Evolutionary conservation across 768 basidiomycete genomes (phyloP).

Genomic region (Boletus fagicola): DNA sequence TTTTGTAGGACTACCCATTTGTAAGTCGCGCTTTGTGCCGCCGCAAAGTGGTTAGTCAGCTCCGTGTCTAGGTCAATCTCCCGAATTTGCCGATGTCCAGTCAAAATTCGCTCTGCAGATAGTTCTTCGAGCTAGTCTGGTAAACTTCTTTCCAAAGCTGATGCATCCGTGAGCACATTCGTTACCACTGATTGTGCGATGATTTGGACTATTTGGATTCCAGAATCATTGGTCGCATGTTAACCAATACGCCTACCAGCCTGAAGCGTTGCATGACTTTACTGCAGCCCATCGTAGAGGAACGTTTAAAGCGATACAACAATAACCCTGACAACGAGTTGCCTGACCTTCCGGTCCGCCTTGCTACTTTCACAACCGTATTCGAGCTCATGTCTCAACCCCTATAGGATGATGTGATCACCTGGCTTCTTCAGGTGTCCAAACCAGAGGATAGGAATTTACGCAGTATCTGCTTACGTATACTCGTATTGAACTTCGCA

Average conservation of each 20-base stretch:
- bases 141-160: conserved; percentile 35
- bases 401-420: conserved; percentile 41
- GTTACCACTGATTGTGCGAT: conserved; percentile 3
- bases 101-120: conserved; percentile 37
- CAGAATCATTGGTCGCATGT: conserved; percentile 34
- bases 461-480: conserved; percentile 31
- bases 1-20: conserved; percentile 40
- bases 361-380: neutral
- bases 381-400: conserved; percentile 4
- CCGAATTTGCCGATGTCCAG: conserved; percentile 36
- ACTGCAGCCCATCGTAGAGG: conserved; percentile 34
- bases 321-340: conserved; percentile 20
- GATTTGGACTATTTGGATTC: conserved; percentile 15
- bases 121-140: conserved; percentile 30
- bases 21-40: conserved; percentile 25
- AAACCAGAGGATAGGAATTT: conserved; percentile 28
- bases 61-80: conserved; percentile 33
- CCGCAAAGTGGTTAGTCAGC: conserved; percentile 6
- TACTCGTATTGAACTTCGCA: conserved; percentile 40
- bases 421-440: conserved; percentile 40
- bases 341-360: conserved; percentile 34
- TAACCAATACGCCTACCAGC: conserved; percentile 34
- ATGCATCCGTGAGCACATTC: conserved; percentile 33
- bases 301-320: conserved; percentile 31
- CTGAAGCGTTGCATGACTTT: conserved; percentile 30